These are phyloP conservation scores for Salix brachista DNA, from an alignment of 345 rosid species.

Conservation along the genomic window DNA sequence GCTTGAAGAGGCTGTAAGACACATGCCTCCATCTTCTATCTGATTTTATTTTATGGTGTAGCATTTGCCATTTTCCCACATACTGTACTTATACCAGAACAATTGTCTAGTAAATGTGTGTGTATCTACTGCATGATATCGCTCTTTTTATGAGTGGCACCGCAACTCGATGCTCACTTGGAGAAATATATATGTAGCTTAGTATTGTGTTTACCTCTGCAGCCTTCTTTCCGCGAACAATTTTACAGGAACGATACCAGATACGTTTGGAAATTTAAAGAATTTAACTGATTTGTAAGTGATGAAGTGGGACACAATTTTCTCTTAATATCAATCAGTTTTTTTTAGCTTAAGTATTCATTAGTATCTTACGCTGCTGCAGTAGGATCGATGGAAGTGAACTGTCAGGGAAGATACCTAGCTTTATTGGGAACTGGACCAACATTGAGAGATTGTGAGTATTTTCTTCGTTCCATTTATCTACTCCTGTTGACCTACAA, in stretches of 20 bases:
- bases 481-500: not conserved
- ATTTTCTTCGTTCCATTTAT: not conserved
- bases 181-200: not conserved
- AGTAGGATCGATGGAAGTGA: constrained; percentile 77
- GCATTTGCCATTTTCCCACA: no score
- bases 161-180: not conserved
- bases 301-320: not conserved
- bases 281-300: constrained; percentile 77
- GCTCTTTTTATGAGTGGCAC: not conserved
- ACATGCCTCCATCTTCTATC: not conserved
- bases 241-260: constrained; percentile 66
- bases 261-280: constrained; percentile 54
- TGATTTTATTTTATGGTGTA: not conserved
- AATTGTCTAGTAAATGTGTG: not conserved
- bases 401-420: constrained; percentile 72
- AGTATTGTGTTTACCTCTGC: not conserved
- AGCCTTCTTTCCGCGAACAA: constrained; percentile 76
- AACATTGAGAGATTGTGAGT: constrained; percentile 55
- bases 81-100: no score
- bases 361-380: constrained; percentile 8
- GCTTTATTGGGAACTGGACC: constrained; percentile 82
- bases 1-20: constrained; percentile 51
- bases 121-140: not conserved
- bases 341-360: not conserved
- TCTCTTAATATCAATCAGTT: not conserved